phyloP scores from a whole-genome alignment of 352 stramenopile species.

The Phytophthora podocarpi region DNA sequence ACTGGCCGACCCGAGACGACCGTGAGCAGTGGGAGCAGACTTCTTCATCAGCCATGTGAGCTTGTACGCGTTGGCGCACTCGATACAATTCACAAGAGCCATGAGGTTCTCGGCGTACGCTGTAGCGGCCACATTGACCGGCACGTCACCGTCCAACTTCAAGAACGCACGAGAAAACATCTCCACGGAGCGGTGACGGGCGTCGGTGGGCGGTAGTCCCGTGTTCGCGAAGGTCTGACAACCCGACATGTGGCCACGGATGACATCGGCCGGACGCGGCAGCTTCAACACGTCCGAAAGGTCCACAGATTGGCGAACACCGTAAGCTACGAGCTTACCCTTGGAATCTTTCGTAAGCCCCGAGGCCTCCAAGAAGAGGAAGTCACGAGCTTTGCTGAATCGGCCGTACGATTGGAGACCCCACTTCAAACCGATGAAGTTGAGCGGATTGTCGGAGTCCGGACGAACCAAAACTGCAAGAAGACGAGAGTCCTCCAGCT shows the following conservation, averaged over 20 bases:
- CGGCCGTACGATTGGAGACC: slow-evolving; percentile 37
- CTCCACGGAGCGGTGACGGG: slow-evolving; percentile 37
- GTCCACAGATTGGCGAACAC: slow-evolving; percentile 37
- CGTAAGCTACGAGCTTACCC: slow-evolving; percentile 40
- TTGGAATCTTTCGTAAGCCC: slow-evolving; percentile 40
- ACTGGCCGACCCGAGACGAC: slow-evolving; percentile 21
- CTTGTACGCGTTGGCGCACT: slow-evolving; percentile 47
- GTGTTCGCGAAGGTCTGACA: slow-evolving; percentile 45
- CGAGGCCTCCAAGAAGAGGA: slow-evolving; percentile 52
- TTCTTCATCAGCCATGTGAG: slow-evolving; percentile 49
- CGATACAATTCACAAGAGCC: slow-evolving; percentile 39
- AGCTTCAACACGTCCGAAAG: slow-evolving; percentile 37
- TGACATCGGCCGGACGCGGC: slow-evolving; percentile 27
- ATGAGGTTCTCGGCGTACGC: slow-evolving; percentile 42
- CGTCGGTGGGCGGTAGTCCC: slow-evolving; percentile 15
- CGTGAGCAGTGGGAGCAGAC: slow-evolving; percentile 18
- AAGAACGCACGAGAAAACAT: slow-evolving; percentile 51
- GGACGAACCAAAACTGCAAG: slow-evolving; percentile 37
- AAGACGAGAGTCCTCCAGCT: slow-evolving; percentile 43
- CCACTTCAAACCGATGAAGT: slow-evolving; percentile 60
- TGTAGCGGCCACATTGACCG: slow-evolving; percentile 32
- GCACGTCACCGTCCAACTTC: slow-evolving; percentile 42
- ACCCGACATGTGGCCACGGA: slow-evolving; percentile 40
- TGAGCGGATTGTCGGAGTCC: slow-evolving; percentile 45
- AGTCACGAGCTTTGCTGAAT: slow-evolving; percentile 49